A percentile compares a stretch with the other conserved stretches of the same genome.
These are phyloP conservation scores for Cercospora nicotianae DNA, from an alignment of 2,329 filamentous ascomycete genomes.

Conservation along the genomic window DNA sequence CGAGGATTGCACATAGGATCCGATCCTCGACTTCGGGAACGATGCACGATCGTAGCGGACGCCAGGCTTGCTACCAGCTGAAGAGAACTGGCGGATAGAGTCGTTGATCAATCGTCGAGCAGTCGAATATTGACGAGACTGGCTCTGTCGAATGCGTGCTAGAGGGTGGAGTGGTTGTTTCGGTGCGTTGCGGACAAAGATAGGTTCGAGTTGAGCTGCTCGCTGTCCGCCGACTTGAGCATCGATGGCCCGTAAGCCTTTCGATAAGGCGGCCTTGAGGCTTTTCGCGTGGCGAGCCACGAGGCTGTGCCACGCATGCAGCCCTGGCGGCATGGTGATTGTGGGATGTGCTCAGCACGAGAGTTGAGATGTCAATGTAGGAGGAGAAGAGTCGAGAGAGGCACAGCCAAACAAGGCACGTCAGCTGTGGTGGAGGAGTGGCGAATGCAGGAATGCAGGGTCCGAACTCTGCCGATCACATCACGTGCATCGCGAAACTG, in stretches of 20 bases:
- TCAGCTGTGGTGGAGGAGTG: conserved; percentile 1
- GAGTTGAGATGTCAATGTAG: conserved; percentile 9
- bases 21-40: conserved; percentile 58
- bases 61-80: conserved; percentile 39
- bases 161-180: conserved; percentile 62
- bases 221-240: conserved; percentile 39
- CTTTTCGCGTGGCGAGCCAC: conserved; percentile 38
- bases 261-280: conserved; percentile 35
- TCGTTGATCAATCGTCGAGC: conserved; percentile 46
- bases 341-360: conserved; percentile 20
- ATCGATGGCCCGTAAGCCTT: conserved; percentile 34
- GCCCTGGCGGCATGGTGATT: conserved; percentile 40
- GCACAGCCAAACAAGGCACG: not conserved
- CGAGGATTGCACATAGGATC: conserved; percentile 59
- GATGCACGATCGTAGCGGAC: conserved; percentile 53
- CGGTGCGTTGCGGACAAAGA: conserved; percentile 57
- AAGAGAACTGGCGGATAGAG: conserved; percentile 54
- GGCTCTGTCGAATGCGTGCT: conserved; percentile 63
- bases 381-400: not conserved
- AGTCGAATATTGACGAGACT: conserved; percentile 65
- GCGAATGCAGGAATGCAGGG: conserved; percentile 9
- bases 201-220: conserved; percentile 54
- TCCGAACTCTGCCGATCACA: not conserved
- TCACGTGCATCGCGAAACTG: not conserved
- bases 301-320: conserved; percentile 40